Base-by-base conservation (phyloP, 495 filamentous ascomycete genomes). In the Oidiodendron maius region DNA sequence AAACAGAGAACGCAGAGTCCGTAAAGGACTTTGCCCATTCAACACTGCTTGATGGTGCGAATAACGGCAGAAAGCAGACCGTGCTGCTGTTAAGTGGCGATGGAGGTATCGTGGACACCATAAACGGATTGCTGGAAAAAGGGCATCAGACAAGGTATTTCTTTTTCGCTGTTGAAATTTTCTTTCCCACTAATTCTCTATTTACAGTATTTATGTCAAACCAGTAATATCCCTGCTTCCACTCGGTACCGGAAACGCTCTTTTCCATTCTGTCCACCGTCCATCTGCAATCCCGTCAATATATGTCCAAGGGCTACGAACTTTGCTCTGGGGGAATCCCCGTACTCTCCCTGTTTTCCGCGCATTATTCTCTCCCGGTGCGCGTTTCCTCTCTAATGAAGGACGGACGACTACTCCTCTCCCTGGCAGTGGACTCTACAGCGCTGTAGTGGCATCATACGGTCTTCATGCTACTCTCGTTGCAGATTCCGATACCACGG, bases 211-310 rank as follows among this genome's bases (percentile, higher is more conserved):
- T n/a, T 46, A 48, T 48, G 53, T 50, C n/a, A 58, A 56, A 1
- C 86, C 87, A 0, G 71, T 68, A 2, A 67, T 96, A 49, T 72
- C 71, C 6, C 60, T 93, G 21, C 64, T 95, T 3, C 83, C 89
- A 1, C 73, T 90, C 15, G 91, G 91, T 2, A 95, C 91, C 2
- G 91, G 86, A 20, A 97, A 96, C 65, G 91, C 91, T 2, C 77
- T 95, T 51, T 87, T 89, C 30, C 76, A 81, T 59, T 94, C 88
- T 2, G 50, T 71, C 5, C 74, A 78, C 60, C 69, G 64, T 26
- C 59, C 62, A 0, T 53, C 25, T 28, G 23, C 10, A 17, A 28
- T 34, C 30, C 45, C 9, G 30, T 44, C 15, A 60, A 64, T 18
- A 51, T 56, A 57, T 22, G 44, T 56, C 61, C 37, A 58, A 53